phyloP scores from a whole-genome alignment of 1,284 basidiomycete species.

The Puccinia coronata region DNA sequence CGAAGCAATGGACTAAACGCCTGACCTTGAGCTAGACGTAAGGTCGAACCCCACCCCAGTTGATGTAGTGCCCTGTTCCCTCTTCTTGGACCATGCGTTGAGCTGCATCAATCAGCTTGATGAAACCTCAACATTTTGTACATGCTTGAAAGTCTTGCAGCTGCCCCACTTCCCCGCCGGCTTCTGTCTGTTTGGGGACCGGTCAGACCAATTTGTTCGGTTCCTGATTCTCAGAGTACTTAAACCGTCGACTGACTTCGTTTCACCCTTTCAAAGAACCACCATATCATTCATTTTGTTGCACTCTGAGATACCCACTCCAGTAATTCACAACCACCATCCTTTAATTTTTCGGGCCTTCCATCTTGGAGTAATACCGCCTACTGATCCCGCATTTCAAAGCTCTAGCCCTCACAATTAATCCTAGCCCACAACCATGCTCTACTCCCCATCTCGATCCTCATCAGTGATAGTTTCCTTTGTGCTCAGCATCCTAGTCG shows the following conservation, averaged over 20 bases:
- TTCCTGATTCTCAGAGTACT: not conserved
- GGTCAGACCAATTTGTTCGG: not conserved
- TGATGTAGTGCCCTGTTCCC: not conserved
- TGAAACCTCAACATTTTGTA: constrained; percentile 22
- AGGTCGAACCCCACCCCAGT: not conserved
- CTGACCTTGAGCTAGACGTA: not conserved
- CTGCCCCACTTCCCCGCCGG: not conserved
- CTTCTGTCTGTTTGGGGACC: not conserved
- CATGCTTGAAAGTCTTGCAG: not conserved
- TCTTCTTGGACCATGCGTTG: not conserved
- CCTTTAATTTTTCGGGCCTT: not conserved
- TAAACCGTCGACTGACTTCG: not conserved
- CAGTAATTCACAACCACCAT: not conserved
- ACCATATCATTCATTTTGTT: constrained; percentile 5
- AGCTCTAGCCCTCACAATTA: not conserved
- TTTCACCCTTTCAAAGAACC: not conserved
- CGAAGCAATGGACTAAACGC: not conserved
- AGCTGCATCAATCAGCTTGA: constrained; percentile 18
- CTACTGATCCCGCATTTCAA: not conserved
- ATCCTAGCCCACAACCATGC: not conserved
- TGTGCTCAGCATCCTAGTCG: not conserved
- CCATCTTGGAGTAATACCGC: not conserved
- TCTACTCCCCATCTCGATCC: not conserved
- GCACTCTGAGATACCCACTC: not conserved
- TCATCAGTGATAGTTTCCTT: not conserved